Evolutionary conservation across 352 stramenopile species (phyloP).

Genomic region (Phytophthora constricta): DNA sequence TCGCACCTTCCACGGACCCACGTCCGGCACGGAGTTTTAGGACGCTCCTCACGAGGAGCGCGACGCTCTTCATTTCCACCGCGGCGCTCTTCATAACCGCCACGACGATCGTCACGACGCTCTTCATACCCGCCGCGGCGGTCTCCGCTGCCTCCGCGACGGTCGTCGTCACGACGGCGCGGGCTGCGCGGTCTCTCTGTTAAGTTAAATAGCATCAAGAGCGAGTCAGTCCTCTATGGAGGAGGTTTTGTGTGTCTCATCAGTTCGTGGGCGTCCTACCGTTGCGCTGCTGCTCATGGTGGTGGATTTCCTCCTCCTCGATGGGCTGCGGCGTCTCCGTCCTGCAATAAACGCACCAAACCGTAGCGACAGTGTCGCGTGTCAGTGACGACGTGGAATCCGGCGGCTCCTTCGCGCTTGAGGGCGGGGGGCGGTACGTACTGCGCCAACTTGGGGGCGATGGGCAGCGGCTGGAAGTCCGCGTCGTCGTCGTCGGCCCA

Average conservation of each 20-base stretch:
- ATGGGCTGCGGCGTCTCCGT: constrained; percentile 43
- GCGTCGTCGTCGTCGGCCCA: constrained; percentile 86
- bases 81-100: constrained; percentile 42
- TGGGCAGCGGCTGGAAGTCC: constrained; percentile 57
- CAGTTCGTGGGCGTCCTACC: constrained; percentile 14
- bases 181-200: constrained; percentile 24
- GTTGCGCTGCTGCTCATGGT: constrained; percentile 37
- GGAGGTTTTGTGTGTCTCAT: not conserved
- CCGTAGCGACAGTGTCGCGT: constrained; percentile 16
- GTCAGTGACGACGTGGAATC: constrained; percentile 13
- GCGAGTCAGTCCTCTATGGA: not conserved
- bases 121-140: constrained; percentile 42
- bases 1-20: constrained; percentile 78
- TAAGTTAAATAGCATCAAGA: not conserved
- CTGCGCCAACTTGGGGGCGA: constrained; percentile 50
- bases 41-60: constrained; percentile 43
- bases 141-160: constrained; percentile 38
- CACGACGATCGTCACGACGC: no score
- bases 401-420: no score
- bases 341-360: constrained; percentile 15
- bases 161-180: constrained; percentile 19
- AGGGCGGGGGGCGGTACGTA: constrained; percentile 27
- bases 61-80: no score
- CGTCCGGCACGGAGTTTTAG: constrained; percentile 83
- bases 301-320: constrained; percentile 47